Evolutionary conservation across 1,284 basidiomycete genomes (phyloP).

Genomic region (Gomphus bonarii): DNA sequence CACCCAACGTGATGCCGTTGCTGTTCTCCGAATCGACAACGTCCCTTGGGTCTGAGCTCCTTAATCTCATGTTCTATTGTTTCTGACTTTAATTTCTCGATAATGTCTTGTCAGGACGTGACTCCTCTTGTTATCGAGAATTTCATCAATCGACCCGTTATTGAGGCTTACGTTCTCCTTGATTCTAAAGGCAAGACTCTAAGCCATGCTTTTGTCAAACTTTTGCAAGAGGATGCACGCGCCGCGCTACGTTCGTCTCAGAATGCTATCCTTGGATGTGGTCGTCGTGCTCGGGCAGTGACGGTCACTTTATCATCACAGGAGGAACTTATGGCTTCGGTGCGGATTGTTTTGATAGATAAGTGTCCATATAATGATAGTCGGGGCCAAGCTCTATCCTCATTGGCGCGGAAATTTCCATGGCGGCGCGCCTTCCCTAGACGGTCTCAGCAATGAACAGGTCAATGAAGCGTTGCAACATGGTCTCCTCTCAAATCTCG

Average conservation of each 20-base stretch:
- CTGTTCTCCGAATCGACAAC: slow-evolving; percentile 72
- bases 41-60: slow-evolving; percentile 63
- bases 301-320: slow-evolving; percentile 69
- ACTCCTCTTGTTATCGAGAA: slow-evolving; percentile 61
- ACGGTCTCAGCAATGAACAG: slow-evolving; percentile 43
- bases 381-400: slow-evolving; percentile 51
- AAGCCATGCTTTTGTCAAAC: slow-evolving; percentile 71
- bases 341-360: slow-evolving; percentile 25
- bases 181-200: slow-evolving; percentile 72
- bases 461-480: slow-evolving; percentile 46
- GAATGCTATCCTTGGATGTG: slow-evolving; percentile 59
- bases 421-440: slow-evolving; percentile 52
- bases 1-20: slow-evolving; percentile 26
- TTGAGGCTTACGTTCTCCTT: slow-evolving; percentile 62
- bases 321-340: slow-evolving; percentile 68
- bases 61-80: slow-evolving; percentile 7
- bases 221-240: slow-evolving; percentile 44
- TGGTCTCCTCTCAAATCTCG: slow-evolving; percentile 52
- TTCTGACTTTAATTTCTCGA: slow-evolving; percentile 8
- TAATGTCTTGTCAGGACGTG: slow-evolving; percentile 47
- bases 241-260: slow-evolving; percentile 53
- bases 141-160: slow-evolving; percentile 51
- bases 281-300: slow-evolving; percentile 65
- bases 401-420: slow-evolving; percentile 70
- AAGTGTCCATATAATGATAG: neutral